Conservation (phyloP, 371 early-diverging fungal genomes). For the Capillidium heterosporum region DNA sequence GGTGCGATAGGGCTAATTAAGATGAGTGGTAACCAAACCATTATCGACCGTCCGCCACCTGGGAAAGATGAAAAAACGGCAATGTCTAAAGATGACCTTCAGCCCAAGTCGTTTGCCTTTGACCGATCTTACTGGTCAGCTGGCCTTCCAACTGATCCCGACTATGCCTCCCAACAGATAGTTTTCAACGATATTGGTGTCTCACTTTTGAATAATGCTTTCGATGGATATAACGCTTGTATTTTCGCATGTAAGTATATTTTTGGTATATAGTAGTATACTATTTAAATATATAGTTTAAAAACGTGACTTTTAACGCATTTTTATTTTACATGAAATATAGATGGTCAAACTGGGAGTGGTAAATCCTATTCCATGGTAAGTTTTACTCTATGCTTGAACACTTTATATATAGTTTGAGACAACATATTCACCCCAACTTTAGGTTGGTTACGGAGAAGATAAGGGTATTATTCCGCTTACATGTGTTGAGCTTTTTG, state of each 20-base stretch:
- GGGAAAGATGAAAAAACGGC: constrained; percentile 8
- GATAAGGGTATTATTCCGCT: constrained; percentile 73
- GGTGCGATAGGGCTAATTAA: constrained; percentile 37
- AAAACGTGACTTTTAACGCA: not conserved
- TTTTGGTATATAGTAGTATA: not conserved
- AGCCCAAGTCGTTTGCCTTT: constrained; percentile 46
- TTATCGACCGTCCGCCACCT: constrained; percentile 31
- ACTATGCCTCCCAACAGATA: constrained; percentile 51
- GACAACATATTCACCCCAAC: constrained; percentile 19
- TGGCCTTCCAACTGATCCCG: constrained; percentile 27
- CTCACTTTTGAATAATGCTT: constrained; percentile 66
- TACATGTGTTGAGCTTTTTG: constrained; percentile 59
- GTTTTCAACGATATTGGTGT: constrained; percentile 61
- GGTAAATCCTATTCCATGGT: constrained; percentile 77
- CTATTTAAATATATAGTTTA: not conserved
- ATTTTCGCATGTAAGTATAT: constrained; percentile 57
- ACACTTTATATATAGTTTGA: constrained; percentile 10
- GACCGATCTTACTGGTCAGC: constrained; percentile 76
- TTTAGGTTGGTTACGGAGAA: constrained; percentile 44
- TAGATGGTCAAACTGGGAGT: constrained; percentile 74
- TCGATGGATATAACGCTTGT: constrained; percentile 73
- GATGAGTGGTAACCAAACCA: constrained; percentile 53
- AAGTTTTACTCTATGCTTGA: constrained; percentile 5
- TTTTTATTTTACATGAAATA: not conserved
- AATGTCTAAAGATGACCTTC: constrained; percentile 14